phyloP scores from a whole-genome alignment of 208 protist species.

The Leishmania braziliensis region DNA sequence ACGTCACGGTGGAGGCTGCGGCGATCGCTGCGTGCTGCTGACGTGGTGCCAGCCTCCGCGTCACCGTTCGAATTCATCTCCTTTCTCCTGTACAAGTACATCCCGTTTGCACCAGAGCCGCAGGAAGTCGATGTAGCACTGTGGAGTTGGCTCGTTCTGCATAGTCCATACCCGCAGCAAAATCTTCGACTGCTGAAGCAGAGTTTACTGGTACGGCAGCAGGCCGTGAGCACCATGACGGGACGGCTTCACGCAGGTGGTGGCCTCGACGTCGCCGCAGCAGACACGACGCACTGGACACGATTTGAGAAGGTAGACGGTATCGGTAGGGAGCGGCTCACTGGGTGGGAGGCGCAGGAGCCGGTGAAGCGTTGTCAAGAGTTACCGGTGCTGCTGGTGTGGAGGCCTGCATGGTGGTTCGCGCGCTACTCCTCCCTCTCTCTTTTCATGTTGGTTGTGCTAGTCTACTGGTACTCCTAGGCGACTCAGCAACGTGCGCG shows the following conservation, averaged over 20 bases:
- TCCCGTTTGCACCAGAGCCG: conserved; percentile 35
- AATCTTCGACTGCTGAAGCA: conserved; percentile 32
- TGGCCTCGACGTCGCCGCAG: not conserved
- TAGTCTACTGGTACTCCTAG: conserved; percentile 11
- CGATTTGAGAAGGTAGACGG: conserved; percentile 15
- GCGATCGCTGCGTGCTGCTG: conserved; percentile 17
- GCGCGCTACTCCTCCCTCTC: conserved; percentile 40
- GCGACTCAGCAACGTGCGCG: not conserved
- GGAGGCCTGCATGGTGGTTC: conserved; percentile 51
- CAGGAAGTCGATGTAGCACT: conserved; percentile 45
- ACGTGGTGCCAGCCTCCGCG: conserved; percentile 22
- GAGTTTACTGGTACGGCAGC: conserved; percentile 31
- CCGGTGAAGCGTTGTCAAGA: conserved; percentile 5
- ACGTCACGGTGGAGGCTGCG: conserved; percentile 25
- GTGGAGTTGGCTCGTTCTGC: conserved; percentile 43
- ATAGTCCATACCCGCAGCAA: conserved; percentile 38
- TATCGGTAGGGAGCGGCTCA: conserved; percentile 17
- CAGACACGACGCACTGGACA: conserved; percentile 7
- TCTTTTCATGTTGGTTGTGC: conserved; percentile 10
- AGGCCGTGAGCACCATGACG: not conserved
- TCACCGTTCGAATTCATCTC: conserved; percentile 29
- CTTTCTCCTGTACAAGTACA: conserved; percentile 22
- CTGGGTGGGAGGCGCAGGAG: conserved; percentile 13
- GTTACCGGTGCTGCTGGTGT: conserved; percentile 36
- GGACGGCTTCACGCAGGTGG: not conserved